These are phyloP conservation scores for Puccinia hordei DNA, from an alignment of 1,284 basidiomycete species.

Conservation along the genomic window DNA sequence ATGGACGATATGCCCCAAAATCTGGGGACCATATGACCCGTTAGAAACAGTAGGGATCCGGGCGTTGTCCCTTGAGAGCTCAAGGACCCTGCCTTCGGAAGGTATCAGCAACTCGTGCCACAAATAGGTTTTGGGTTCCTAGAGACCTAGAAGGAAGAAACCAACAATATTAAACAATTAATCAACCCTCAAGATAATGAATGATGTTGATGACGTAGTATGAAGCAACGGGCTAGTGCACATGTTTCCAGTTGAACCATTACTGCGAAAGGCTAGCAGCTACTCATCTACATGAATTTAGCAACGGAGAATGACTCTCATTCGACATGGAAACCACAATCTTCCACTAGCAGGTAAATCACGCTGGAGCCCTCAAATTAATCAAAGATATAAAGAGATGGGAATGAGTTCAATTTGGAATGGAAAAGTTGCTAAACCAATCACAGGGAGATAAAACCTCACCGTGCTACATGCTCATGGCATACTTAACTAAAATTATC, in stretches of 20 bases:
- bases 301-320: neutral
- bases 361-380: neutral
- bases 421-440: too few species aligned
- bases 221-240: neutral
- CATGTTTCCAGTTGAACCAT: neutral
- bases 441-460: too few species aligned
- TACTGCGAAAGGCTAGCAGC: neutral
- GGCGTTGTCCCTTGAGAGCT: too few species aligned
- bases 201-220: neutral
- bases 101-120: too few species aligned
- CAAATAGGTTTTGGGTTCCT: neutral
- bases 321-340: neutral
- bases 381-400: neutral
- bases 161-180: neutral
- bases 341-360: neutral
- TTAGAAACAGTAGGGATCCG: too few species aligned
- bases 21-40: too few species aligned
- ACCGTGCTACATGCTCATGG: too few species aligned
- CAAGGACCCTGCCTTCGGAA: too few species aligned
- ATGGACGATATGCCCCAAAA: too few species aligned
- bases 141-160: constrained; percentile 2
- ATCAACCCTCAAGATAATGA: neutral
- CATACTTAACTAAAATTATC: too few species aligned
- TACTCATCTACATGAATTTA: neutral
- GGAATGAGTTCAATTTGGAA: neutral